Evolutionary conservation across 768 basidiomycete genomes (phyloP), one percentile per base, ranked within the genome.

Genomic region (Suillus occidentalis): DNA sequence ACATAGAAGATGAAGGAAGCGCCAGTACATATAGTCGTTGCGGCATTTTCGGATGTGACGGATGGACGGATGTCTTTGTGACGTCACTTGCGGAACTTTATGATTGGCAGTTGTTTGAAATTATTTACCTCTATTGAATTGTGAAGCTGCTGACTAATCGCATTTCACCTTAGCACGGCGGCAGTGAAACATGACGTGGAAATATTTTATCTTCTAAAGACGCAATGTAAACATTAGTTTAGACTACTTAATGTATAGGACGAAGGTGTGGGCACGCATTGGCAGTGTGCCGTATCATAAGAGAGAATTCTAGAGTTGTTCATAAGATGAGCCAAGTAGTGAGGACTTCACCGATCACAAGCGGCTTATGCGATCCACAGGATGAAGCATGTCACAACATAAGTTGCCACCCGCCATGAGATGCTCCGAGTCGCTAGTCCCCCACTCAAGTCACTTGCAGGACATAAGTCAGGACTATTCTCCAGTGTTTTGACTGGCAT

Each of bases 401-500:
- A 36, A 34, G 34, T 18, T n/a, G 53, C 12, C 20, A n/a, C 9
- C 31, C 53, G 36, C 53, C 53, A 36, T 12, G 31, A 36, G 31
- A n/a, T 12, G 0, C 18, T 55, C 53, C 53, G 10, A 36, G 34
- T 12, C 20, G 0, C 20, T 55, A 34, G 34, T 55, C 6, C 53
- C 31, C 53, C 53, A 55, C 53, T 55, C 34, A 36, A 12, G 34
- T 37, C 28, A n/a, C 43, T 61, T 45, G 12, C 43, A 45, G 68
- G 69, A 60, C 74, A 75, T 12, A 75, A 12, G 10, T 55, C 61
- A 2, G 73, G 65, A 39, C 47, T 52, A 36, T 64, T 62, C 31
- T 59, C 20, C 22, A 81, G 70, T 22, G 75, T 72, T 2, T 67
- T 67, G 28, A 68, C 68, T 7, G 81, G 75, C 69, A 80, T 70